Percentiles rank a stretch among this genome's conserved stretches.
Evolutionary conservation across 2,329 filamentous ascomycete genomes (phyloP).

Genomic region (Ophiocordyceps camponoti-leonardi): DNA sequence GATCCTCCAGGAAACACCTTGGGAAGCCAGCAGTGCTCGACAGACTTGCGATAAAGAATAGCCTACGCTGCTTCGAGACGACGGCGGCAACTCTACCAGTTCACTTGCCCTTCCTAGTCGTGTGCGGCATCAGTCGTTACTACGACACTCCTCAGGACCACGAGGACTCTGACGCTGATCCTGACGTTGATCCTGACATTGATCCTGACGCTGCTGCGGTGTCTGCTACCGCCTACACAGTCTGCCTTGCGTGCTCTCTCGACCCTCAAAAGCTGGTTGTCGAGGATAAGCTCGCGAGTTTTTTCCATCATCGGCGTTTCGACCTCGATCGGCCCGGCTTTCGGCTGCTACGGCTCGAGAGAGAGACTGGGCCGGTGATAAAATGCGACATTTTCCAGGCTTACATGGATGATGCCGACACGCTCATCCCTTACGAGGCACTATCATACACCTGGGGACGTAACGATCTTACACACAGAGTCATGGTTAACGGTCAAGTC

Average conservation of each 20-base stretch:
- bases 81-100: neutral
- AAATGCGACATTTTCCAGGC: constrained; percentile 1
- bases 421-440: constrained; percentile 1
- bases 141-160: neutral
- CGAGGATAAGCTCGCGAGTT: neutral
- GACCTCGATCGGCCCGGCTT: neutral
- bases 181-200: too few species aligned
- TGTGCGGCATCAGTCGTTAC: neutral
- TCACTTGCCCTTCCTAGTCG: neutral
- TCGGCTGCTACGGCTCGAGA: neutral
- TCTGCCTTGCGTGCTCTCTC: neutral
- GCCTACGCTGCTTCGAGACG: neutral
- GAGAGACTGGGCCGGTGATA: neutral
- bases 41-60: neutral
- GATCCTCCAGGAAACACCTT: neutral
- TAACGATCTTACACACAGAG: fast-evolving
- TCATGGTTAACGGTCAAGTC: neutral
- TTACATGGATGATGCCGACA: neutral
- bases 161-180: too few species aligned
- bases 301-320: neutral
- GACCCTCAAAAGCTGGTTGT: neutral
- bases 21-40: neutral
- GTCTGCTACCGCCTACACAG: neutral
- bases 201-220: neutral
- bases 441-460: constrained; percentile 4